Percentiles rank a stretch among this genome's conserved stretches.
Conservation (phyloP, 495 filamentous ascomycete genomes). For the Recurvomyces mirabilis region DNA sequence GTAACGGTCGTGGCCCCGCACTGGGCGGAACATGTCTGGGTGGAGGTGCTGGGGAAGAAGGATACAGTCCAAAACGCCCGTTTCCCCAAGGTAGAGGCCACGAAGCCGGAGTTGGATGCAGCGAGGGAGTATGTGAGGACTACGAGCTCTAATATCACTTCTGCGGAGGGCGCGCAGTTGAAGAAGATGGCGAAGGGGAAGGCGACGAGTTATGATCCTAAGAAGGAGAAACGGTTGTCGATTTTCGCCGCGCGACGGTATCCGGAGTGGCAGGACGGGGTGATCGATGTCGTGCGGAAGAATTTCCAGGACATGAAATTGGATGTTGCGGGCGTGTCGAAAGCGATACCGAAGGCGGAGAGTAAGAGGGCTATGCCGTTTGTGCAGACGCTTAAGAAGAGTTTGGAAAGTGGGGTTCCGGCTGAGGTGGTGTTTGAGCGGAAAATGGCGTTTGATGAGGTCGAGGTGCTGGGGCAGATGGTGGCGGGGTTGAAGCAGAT, state of each 20-base stretch:
- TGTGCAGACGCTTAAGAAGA: slow-evolving; percentile 73
- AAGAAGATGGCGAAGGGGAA: slow-evolving; percentile 90
- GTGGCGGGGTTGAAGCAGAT: slow-evolving; percentile 31
- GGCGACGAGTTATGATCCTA: slow-evolving; percentile 65
- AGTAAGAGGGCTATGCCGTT: slow-evolving; percentile 99
- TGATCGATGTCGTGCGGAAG: slow-evolving; percentile 68
- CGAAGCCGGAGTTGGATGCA: slow-evolving; percentile 54
- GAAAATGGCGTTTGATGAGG: slow-evolving; percentile 78
- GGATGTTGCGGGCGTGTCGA: slow-evolving; percentile 68
- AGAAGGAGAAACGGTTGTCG: slow-evolving; percentile 80
- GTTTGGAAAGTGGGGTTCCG: slow-evolving; percentile 48
- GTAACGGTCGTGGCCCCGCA: slow-evolving; percentile 77
- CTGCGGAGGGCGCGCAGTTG: slow-evolving; percentile 66
- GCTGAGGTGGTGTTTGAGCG: slow-evolving; percentile 60
- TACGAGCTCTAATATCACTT: slow-evolving; percentile 68
- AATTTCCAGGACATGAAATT: slow-evolving; percentile 46
- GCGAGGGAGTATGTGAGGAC: slow-evolving; percentile 67
- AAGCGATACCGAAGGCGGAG: slow-evolving; percentile 50
- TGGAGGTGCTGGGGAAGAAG: slow-evolving; percentile 68
- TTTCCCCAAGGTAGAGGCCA: slow-evolving; percentile 61
- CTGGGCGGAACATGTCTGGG: slow-evolving; percentile 90
- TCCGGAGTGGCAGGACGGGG: slow-evolving; percentile 84
- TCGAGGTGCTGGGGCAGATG: slow-evolving; percentile 42
- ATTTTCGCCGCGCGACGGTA: slow-evolving; percentile 69
- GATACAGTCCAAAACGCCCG: slow-evolving; percentile 63